Evolutionary conservation across 108 stramenopile genomes (phyloP), one percentile per base, ranked within the genome.

Genomic region (Nitzschia putrida): DNA sequence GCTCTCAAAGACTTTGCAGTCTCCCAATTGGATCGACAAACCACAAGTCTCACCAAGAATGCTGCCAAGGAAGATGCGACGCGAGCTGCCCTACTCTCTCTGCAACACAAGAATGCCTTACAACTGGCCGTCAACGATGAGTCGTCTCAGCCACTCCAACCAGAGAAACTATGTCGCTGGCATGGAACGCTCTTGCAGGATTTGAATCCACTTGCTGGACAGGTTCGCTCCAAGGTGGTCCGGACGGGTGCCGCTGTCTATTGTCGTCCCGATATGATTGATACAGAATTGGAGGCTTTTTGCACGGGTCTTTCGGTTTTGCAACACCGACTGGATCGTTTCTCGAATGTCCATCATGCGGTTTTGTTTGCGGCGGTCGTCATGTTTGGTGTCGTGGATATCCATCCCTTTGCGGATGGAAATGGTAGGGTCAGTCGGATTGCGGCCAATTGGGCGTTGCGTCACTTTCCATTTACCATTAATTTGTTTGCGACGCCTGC

Each of bases 381-480:
- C 49, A 61, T 83, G 60, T 79, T 71, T 50, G 78, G 73, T 38
- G 52, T 83, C 8, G 73, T 78, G 8, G 82, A 83, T 61, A 69
- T 80, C 45, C 82, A 83, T 45, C 66, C 71, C 23, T 83, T 83
- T 64, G 50, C 69, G 13, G 82, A 80, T 73, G 82, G 82, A 5
- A 83, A 83, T 73, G 79, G 82, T 10, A 45, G 78, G 45, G 54
- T 83, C 57, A 34, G 68, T 29, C 69, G 82, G 5, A 72, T 83
- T 47, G 74, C 61, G 1, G 66, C 61, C 20, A 83, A 83, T 61
- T 79, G 73, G 66, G 72, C 69, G 8, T 43, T 79, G 47, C 51
- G 52, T 45, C 26, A 34, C 14, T 65, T 83, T n/a, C 78, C 82
- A 0, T 79, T 83, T 66, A 41, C 61, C 5, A 56, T 83, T 42